Conservation (phyloP, 1,139 yeast species). For the Yamadazyma epiphylla region DNA sequence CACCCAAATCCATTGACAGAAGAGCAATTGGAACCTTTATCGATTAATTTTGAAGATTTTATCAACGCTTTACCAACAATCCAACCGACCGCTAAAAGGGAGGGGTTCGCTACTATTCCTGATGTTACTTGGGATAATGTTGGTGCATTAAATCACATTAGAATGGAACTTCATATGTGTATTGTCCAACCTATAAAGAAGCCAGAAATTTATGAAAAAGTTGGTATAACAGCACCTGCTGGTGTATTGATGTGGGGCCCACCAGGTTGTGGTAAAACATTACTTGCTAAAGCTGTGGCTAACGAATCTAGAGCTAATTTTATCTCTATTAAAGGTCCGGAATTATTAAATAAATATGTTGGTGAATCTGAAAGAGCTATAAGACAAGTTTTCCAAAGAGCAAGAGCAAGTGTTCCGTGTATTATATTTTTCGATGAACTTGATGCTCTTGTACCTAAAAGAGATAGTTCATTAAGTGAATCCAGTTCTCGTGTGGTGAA, state of each 20-base stretch:
- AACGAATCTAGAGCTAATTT: constrained; percentile 95
- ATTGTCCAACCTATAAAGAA: constrained; percentile 94
- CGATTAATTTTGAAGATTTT: constrained; percentile 78
- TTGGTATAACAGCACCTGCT: constrained; percentile 95
- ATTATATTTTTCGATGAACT: constrained; percentile 93
- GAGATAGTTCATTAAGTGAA: constrained; percentile 85
- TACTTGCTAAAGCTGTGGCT: constrained; percentile 95
- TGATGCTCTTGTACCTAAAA: constrained; percentile 92
- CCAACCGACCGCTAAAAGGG: constrained; percentile 97
- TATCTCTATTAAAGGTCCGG: constrained; percentile 94
- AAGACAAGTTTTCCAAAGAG: constrained; percentile 90
- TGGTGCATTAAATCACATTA: constrained; percentile 77
- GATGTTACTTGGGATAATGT: constrained; percentile 95
- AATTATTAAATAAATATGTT: constrained; percentile 86
- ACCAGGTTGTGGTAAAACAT: constrained; percentile 97
- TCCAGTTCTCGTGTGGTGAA: constrained; percentile 93
- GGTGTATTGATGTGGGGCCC: constrained; percentile 99
- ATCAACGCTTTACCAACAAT: constrained; percentile 82
- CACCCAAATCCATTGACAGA: constrained; percentile 80
- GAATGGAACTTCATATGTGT: constrained; percentile 94
- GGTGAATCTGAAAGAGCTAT: constrained; percentile 97
- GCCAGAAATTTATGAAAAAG: constrained; percentile 85
- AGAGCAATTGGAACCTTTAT: constrained; percentile 69
- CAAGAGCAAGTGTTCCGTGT: constrained; percentile 93
- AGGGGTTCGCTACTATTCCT: constrained; percentile 98